Conservation (phyloP, 306 rosid genomes). For the Corylus heterophylla region DNA sequence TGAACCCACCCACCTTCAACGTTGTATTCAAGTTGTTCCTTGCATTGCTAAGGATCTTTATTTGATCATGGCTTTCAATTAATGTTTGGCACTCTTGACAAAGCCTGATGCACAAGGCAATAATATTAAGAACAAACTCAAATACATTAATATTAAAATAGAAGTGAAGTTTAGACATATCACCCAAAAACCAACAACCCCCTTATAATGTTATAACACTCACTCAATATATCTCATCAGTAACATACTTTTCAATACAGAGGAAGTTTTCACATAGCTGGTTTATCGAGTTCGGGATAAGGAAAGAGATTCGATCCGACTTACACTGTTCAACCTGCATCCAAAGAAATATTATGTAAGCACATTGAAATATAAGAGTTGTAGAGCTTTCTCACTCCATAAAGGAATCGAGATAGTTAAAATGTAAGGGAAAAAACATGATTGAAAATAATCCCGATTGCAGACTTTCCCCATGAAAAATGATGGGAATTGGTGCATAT, state of each 20-base stretch:
- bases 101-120: constrained; percentile 56
- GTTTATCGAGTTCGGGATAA: constrained; percentile 63
- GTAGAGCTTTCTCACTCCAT: constrained; percentile 15
- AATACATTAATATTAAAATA: constrained; percentile 9
- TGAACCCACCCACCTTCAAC: constrained; percentile 63
- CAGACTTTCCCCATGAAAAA: constrained; percentile 11
- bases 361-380: constrained; percentile 21
- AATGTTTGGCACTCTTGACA: constrained; percentile 93
- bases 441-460: constrained; percentile 11
- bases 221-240: constrained; percentile 22
- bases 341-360: constrained; percentile 22
- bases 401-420: constrained; percentile 23
- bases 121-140: constrained; percentile 31
- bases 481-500: constrained; percentile 6
- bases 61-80: constrained; percentile 96
- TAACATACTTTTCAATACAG: constrained; percentile 86
- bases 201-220: constrained; percentile 19
- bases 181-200: constrained; percentile 15
- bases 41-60: constrained; percentile 97
- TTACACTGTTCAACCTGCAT: constrained; percentile 98
- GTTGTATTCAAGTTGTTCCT: constrained; percentile 94
- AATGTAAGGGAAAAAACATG: background rate
- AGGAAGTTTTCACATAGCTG: constrained; percentile 83
- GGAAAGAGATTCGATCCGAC: constrained; percentile 82
- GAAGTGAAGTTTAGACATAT: constrained; percentile 9